Percentiles rank a stretch among this genome's conserved stretches.
These are phyloP conservation scores for Clarireedia monteithiana DNA, from an alignment of 2,329 filamentous ascomycete species.

Conservation along the genomic window DNA sequence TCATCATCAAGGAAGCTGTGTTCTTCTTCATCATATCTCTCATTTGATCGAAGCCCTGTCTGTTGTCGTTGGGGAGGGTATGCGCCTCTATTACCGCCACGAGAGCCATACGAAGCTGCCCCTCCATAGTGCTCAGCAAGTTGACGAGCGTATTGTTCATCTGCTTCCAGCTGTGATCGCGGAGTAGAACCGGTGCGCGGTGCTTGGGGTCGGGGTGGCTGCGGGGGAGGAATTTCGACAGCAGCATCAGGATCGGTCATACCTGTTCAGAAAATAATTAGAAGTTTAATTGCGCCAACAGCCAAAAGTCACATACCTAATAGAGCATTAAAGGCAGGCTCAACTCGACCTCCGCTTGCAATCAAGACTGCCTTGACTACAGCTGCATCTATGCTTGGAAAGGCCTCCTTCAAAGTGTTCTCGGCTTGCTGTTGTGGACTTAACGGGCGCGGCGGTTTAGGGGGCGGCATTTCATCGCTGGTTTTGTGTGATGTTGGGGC, in stretches of 20 bases:
- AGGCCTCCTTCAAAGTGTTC: conserved; percentile 85
- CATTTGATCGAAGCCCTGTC: conserved; percentile 48
- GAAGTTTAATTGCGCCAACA: background rate
- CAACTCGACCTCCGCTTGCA: conserved; percentile 80
- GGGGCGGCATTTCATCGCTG: conserved; percentile 43
- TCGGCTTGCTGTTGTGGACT: conserved; percentile 79
- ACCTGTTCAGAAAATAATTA: conserved; percentile 37
- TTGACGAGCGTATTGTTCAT: conserved; percentile 87
- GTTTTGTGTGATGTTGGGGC: conserved; percentile 34
- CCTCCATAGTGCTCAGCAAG: conserved; percentile 79
- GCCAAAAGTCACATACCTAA: conserved; percentile 49
- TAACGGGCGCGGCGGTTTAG: conserved; percentile 79
- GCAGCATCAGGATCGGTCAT: conserved; percentile 73
- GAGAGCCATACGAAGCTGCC: conserved; percentile 46
- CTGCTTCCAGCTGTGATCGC: conserved; percentile 76
- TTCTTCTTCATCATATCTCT: conserved; percentile 55
- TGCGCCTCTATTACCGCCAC: conserved; percentile 31
- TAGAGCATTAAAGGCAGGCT: conserved; percentile 92
- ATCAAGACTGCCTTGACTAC: conserved; percentile 83
- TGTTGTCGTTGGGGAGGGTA: conserved; percentile 35
- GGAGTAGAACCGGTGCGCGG: conserved; percentile 44
- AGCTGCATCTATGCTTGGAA: conserved; percentile 70
- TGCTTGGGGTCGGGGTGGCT: conserved; percentile 72
- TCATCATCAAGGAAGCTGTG: conserved; percentile 95
- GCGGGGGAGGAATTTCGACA: conserved; percentile 55